phyloP scores from a whole-genome alignment of 495 filamentous ascomycete genomes.

The Astrothelium subdiscretum region DNA sequence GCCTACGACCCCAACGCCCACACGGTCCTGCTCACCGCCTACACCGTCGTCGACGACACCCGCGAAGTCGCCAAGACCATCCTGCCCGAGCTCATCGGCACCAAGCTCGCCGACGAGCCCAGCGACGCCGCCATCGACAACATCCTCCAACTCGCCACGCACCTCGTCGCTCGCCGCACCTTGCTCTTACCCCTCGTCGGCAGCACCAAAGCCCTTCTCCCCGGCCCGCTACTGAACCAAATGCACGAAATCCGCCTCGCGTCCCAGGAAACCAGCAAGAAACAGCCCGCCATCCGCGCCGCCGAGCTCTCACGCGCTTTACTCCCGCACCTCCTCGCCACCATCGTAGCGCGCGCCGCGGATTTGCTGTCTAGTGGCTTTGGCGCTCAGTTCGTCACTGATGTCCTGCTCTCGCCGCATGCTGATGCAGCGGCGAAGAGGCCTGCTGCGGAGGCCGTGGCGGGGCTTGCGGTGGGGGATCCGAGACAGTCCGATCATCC shows the following conservation, averaged over 20 bases:
- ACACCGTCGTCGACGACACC: constrained; percentile 89
- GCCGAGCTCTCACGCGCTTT: constrained; percentile 62
- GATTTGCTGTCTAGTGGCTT: constrained; percentile 62
- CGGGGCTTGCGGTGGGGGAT: constrained; percentile 52
- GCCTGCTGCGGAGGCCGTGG: constrained; percentile 58
- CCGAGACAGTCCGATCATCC: constrained; percentile 46
- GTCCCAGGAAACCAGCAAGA: constrained; percentile 61
- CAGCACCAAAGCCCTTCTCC: constrained; percentile 36
- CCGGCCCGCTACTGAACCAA: neutral
- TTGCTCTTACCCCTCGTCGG: constrained; percentile 76
- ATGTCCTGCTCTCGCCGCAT: constrained; percentile 63
- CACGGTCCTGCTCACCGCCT: constrained; percentile 67
- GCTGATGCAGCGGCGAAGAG: constrained; percentile 34
- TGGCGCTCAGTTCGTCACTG: constrained; percentile 74
- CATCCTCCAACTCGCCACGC: constrained; percentile 49
- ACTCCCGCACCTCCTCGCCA: constrained; percentile 53
- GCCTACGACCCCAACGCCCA: constrained; percentile 68
- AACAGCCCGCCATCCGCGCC: constrained; percentile 63
- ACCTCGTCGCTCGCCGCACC: constrained; percentile 63
- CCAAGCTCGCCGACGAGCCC: constrained; percentile 9
- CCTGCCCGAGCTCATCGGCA: constrained; percentile 65
- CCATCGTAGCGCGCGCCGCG: constrained; percentile 55
- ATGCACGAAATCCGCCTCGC: constrained; percentile 45
- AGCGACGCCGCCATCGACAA: constrained; percentile 44
- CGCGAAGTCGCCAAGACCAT: constrained; percentile 75